Evolutionary conservation across 2,329 filamentous ascomycete species (phyloP).

Genomic region (Neurospora sp.): DNA sequence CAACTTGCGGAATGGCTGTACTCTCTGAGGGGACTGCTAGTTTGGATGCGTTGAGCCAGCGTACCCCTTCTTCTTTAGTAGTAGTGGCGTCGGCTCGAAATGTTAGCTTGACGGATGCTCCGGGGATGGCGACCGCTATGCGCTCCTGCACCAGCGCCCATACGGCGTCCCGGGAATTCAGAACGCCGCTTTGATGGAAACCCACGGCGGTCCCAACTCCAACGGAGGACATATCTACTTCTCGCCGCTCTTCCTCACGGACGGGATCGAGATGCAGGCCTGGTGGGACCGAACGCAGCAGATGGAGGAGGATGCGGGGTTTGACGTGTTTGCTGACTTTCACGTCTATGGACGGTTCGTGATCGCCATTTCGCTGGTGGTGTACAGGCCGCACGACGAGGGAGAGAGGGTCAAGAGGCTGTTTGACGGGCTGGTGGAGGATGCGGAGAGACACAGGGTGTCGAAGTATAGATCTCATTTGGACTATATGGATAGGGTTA

Average conservation of each 20-base stretch:
- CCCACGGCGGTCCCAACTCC: not conserved
- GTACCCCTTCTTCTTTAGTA: too few relatives aligned
- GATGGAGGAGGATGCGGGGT: not conserved
- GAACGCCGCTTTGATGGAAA: conserved; percentile 7
- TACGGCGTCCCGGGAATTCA: not conserved
- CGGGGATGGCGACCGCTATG: not conserved
- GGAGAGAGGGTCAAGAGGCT: not conserved
- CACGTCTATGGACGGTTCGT: conserved; percentile 11
- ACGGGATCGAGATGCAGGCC: conserved; percentile 1
- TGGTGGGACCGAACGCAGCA: conserved; percentile 1
- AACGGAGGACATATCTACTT: conserved; percentile 3
- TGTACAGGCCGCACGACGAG: conserved; percentile 2
- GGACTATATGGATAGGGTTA: conserved; percentile 1
- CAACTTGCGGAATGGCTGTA: conserved; percentile 1
- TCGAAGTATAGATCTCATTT: conserved; percentile 4
- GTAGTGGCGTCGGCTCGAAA: not conserved
- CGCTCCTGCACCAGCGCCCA: not conserved
- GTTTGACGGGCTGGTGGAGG: not conserved
- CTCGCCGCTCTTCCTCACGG: not conserved
- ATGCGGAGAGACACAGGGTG: not conserved
- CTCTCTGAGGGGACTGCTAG: not conserved
- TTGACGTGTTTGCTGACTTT: conserved; percentile 9
- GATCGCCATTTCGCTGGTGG: conserved; percentile 5
- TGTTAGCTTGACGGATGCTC: not conserved
- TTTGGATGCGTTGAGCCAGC: not conserved